phyloP scores from a whole-genome alignment of 306 rosid species.

The Biancaea sappan region DNA sequence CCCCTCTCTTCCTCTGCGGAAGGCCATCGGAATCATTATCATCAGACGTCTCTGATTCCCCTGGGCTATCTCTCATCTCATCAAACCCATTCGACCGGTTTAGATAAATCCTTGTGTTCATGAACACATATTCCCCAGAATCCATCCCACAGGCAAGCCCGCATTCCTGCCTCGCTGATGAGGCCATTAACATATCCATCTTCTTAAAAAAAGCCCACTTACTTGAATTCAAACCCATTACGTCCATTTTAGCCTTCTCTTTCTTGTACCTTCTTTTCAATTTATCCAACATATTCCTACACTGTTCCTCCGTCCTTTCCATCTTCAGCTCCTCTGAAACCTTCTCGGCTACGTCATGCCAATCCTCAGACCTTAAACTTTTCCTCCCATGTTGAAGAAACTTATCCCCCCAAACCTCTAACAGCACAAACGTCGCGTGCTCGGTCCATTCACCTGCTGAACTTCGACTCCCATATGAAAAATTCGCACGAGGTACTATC shows the following conservation, averaged over 20 bases:
- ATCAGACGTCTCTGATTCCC: slow-evolving; percentile 63
- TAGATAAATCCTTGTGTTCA: slow-evolving; percentile 76
- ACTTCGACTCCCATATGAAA: slow-evolving; percentile 21
- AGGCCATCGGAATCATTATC: slow-evolving; percentile 43
- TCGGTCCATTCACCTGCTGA: slow-evolving; percentile 59
- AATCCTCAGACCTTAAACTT: slow-evolving; percentile 81
- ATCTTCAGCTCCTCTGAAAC: slow-evolving; percentile 59
- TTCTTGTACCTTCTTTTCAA: slow-evolving; percentile 77
- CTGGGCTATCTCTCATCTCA: slow-evolving; percentile 95
- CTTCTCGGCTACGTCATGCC: slow-evolving; percentile 73
- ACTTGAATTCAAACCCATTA: slow-evolving; percentile 52
- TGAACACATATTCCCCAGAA: slow-evolving; percentile 82
- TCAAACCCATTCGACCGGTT: slow-evolving; percentile 76
- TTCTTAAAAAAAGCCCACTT: slow-evolving; percentile 72
- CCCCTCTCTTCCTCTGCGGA: slow-evolving; percentile 12
- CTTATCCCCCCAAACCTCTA: slow-evolving; percentile 84
- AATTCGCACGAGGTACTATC: slow-evolving; percentile 47
- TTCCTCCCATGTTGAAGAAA: slow-evolving; percentile 77
- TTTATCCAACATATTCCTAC: slow-evolving; percentile 60
- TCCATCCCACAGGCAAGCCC: slow-evolving; percentile 89
- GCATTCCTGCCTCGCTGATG: slow-evolving; percentile 58
- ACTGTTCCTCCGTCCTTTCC: slow-evolving; percentile 52
- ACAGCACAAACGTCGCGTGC: slow-evolving; percentile 60
- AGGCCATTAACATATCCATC: slow-evolving; percentile 82
- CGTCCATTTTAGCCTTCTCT: slow-evolving; percentile 63